Conservation (phyloP, 2,329 filamentous ascomycete species). For the Parastagonospora nodorum region DNA sequence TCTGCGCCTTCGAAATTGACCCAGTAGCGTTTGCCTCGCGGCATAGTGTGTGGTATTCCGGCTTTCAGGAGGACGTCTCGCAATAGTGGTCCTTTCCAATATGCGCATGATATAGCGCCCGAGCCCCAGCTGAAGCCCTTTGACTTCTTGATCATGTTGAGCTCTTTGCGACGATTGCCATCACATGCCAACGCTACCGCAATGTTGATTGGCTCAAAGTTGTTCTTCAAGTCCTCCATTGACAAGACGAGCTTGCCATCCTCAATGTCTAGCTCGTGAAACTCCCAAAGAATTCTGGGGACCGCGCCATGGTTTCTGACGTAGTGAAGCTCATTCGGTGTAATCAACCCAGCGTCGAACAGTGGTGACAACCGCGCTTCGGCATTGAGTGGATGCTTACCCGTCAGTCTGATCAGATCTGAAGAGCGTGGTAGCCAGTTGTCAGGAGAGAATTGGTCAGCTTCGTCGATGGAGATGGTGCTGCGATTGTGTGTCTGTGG, state of each 20-base stretch:
- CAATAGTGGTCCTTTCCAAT: slow-evolving; percentile 43
- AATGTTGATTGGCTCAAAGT: slow-evolving; percentile 57
- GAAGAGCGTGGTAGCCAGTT: slow-evolving; percentile 59
- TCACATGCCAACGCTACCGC: slow-evolving; percentile 61
- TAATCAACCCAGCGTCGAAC: slow-evolving; percentile 56
- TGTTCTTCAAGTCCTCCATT: slow-evolving; percentile 50
- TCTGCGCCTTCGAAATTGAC: slow-evolving; percentile 59
- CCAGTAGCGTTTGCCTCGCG: slow-evolving; percentile 42
- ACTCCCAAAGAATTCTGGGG: slow-evolving; percentile 57
- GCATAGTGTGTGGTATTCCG: slow-evolving; percentile 32
- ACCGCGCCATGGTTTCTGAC: slow-evolving; percentile 61
- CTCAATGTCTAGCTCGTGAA: slow-evolving; percentile 54
- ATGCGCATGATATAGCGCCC: slow-evolving; percentile 58
- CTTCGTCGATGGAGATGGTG: slow-evolving; percentile 52
- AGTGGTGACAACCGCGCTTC: slow-evolving; percentile 52
- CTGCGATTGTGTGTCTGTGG: slow-evolving; percentile 41
- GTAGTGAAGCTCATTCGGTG: slow-evolving; percentile 58
- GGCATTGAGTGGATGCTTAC: slow-evolving; percentile 60
- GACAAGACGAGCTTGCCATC: slow-evolving; percentile 49
- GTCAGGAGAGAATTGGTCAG: slow-evolving; percentile 58
- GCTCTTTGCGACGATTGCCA: slow-evolving; percentile 61
- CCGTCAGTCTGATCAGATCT: slow-evolving; percentile 56
- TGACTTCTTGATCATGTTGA: slow-evolving; percentile 56
- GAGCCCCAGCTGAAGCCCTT: slow-evolving; percentile 63
- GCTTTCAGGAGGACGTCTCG: slow-evolving; percentile 55